A percentile compares a stretch with the other conserved stretches of the same genome.
These are phyloP conservation scores for Tylopilus intermedius DNA, from an alignment of 768 basidiomycete species.

Conservation along the genomic window DNA sequence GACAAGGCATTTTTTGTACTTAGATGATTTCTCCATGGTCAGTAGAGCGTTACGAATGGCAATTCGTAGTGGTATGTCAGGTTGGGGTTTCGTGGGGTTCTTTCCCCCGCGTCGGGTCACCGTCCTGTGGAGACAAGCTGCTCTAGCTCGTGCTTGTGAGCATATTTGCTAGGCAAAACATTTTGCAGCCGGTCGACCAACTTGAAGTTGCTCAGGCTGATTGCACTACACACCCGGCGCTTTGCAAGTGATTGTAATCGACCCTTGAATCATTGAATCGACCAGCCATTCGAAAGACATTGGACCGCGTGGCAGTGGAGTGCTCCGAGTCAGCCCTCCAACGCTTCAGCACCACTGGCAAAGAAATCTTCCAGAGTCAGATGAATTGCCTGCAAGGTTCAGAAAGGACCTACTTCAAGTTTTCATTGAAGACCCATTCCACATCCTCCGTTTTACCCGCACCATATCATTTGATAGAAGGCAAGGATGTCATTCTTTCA, in stretches of 20 bases:
- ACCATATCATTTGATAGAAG: slow-evolving; percentile 50
- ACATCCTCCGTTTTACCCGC: slow-evolving; percentile 29
- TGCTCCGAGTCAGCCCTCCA: no score
- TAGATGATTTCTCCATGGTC: slow-evolving; percentile 1
- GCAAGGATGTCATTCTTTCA: slow-evolving; percentile 37
- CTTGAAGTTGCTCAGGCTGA: no score
- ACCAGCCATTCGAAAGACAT: no score
- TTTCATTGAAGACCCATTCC: slow-evolving; percentile 48
- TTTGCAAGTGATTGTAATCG: no score
- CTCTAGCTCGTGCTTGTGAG: no score
- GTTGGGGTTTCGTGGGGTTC: neutral
- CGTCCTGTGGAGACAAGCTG: no score
- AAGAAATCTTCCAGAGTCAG: slow-evolving; percentile 31
- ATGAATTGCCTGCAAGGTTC: neutral
- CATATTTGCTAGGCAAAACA: no score
- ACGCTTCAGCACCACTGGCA: slow-evolving; percentile 26
- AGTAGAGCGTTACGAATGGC: neutral
- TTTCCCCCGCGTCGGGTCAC: no score
- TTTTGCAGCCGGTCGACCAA: no score
- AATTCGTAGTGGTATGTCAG: neutral
- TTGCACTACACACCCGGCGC: no score
- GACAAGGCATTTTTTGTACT: neutral
- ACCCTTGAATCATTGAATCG: no score
- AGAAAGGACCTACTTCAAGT: slow-evolving; percentile 25
- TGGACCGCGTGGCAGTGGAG: no score